Evolutionary conservation across 2,329 filamentous ascomycete species (phyloP).

Genomic region (Magnaporthiopsis rhizophila): DNA sequence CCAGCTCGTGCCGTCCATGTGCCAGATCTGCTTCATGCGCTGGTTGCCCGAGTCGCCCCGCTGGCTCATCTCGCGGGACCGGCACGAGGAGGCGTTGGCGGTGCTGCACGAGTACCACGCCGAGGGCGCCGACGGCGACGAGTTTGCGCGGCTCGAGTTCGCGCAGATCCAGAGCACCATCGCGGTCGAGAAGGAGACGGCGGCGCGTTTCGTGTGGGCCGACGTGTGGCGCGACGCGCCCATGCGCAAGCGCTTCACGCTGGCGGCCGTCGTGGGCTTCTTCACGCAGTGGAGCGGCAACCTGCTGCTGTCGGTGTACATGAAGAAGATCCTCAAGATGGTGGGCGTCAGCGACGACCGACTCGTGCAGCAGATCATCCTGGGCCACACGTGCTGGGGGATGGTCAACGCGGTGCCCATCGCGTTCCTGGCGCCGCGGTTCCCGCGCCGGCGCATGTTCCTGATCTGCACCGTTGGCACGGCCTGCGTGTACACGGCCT

Average conservation of each 20-base stretch:
- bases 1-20: slow-evolving; percentile 10
- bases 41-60: slow-evolving; percentile 38
- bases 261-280: slow-evolving; percentile 27
- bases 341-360: slow-evolving; percentile 29
- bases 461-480: slow-evolving; percentile 29
- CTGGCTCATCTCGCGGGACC: slow-evolving; percentile 39
- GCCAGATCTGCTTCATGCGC: slow-evolving; percentile 7
- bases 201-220: slow-evolving; percentile 33
- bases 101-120: slow-evolving; percentile 50
- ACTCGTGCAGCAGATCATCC: slow-evolving; percentile 28
- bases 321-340: slow-evolving; percentile 31
- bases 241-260: slow-evolving; percentile 26
- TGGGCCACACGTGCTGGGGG: slow-evolving; percentile 29
- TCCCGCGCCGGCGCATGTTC: slow-evolving; percentile 26
- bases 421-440: slow-evolving; percentile 26
- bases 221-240: slow-evolving; percentile 24
- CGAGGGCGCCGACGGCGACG: slow-evolving; percentile 42
- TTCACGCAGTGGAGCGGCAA: slow-evolving; percentile 34
- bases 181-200: slow-evolving; percentile 35
- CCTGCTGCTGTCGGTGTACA: slow-evolving; percentile 29
- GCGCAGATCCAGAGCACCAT: slow-evolving; percentile 47
- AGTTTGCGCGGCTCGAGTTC: slow-evolving; percentile 47
- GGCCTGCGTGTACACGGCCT: slow-evolving; percentile 27
- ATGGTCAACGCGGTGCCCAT: slow-evolving; percentile 27
- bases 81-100: slow-evolving; percentile 44